Conservation (phyloP, 73 alveolate genomes). For the Tetrahymena malaccensis region DNA sequence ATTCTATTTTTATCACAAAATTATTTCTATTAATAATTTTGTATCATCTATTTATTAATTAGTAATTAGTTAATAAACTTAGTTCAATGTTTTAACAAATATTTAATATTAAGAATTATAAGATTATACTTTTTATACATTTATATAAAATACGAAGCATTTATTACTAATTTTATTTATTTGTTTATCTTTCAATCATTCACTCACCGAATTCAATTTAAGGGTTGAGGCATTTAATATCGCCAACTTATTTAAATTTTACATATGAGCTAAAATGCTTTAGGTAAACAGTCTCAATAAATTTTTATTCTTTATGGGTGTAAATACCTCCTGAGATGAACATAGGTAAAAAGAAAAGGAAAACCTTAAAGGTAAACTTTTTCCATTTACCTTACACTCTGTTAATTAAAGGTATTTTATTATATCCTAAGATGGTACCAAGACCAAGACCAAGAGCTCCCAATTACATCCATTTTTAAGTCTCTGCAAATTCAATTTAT, state of each 20-base stretch:
- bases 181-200: too few species aligned
- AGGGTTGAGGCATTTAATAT: neutral
- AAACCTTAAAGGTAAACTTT: neutral
- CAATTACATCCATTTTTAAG: neutral
- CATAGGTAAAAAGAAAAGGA: neutral
- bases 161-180: neutral
- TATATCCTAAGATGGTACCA: neutral
- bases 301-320: neutral
- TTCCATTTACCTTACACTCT: neutral
- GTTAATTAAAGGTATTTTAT: neutral
- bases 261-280: neutral
- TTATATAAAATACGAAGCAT: neutral
- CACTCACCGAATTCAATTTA: neutral
- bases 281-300: neutral
- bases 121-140: too few species aligned
- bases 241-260: neutral
- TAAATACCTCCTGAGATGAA: neutral
- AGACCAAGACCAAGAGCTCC: neutral
- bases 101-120: too few species aligned
- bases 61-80: too few species aligned
- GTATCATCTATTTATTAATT: neutral
- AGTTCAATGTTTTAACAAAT: too few species aligned
- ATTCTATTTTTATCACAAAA: too few species aligned
- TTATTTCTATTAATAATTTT: neutral
- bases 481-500: neutral